Evolutionary conservation across 108 stramenopile genomes (phyloP), one percentile per base, ranked within the genome.

Genomic region (Ochromonas danica): DNA sequence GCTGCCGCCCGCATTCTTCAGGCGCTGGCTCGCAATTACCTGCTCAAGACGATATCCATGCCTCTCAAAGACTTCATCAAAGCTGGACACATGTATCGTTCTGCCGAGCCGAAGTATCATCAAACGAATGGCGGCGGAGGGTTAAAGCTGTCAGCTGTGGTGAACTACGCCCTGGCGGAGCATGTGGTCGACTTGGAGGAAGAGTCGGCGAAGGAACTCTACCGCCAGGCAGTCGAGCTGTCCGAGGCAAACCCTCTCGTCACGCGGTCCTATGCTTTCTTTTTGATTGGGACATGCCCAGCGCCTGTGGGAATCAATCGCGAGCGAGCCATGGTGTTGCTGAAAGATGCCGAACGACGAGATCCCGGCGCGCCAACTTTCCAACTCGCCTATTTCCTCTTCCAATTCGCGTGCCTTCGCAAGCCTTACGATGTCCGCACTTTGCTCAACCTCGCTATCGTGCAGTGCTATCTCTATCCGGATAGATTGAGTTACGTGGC

Each of bases 231-330:
- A 10, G 45, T 75, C 3, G 72, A 75, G 36, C 25, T 75, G 31
- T 45, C 72, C 17, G 72, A 75, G 22, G 25, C 72, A 6, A 75
- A 75, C 38, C 72, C 72, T 6, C 35, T 75, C 10, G 51, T 60
- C 31, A 75, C 72, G 31, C 43, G 72, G 10, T 27, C 51, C 36
- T 60, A 75, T 36, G 72, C 72, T 14, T 45, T 75, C 22, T 75
- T 33, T 33, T 14, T 75, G 27, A 42, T 75, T 6, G 43, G 40
- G 27, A 75, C 72, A 10, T 42, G 36, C 25, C 14, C 6, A 36
- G 6, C 25, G 6, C 72, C 72, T 6, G 22, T 75, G 36, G 10
- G 3, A 30, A 3, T 75, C 14, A 75, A 75, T 75, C 72, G 72
- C 3, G 72, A 45, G 14, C 72, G 51, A 6, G 72, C 72, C 6